Percentiles rank a stretch among this genome's conserved stretches.
These are phyloP conservation scores for Neofusicoccum kwambonambiense DNA, from an alignment of 2,329 filamentous ascomycete species.

Conservation along the genomic window DNA sequence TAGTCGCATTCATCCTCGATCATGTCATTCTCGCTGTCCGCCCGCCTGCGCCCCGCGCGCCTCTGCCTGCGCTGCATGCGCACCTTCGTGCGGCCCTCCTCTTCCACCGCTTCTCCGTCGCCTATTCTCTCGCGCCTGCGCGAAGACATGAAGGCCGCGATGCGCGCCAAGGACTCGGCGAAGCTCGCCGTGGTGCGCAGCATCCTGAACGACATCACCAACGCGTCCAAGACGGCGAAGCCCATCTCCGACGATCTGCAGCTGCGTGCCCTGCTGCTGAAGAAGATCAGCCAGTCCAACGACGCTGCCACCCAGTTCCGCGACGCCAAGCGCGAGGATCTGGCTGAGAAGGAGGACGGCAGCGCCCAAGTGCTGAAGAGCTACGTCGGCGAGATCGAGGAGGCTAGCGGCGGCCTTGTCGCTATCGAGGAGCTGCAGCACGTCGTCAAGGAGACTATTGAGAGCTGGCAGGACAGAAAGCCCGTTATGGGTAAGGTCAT, in stretches of 20 bases:
- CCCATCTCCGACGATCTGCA: constrained; percentile 71
- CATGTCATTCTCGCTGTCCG: constrained; percentile 12
- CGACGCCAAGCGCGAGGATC: constrained; percentile 62
- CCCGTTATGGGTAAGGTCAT: constrained; percentile 60
- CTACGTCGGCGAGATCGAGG: constrained; percentile 60
- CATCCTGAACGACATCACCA: constrained; percentile 68
- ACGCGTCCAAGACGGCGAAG: constrained; percentile 68
- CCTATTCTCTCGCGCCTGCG: constrained; percentile 46
- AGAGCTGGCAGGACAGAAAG: constrained; percentile 46
- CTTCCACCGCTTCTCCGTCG: constrained; percentile 26
- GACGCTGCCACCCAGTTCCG: constrained; percentile 65
- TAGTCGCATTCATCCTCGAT: neutral
- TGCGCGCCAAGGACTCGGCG: constrained; percentile 51
- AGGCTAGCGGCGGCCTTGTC: constrained; percentile 40
- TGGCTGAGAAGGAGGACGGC: constrained; percentile 67
- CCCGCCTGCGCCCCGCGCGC: constrained; percentile 12
- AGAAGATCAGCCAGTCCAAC: constrained; percentile 57
- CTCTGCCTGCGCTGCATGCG: constrained; percentile 26
- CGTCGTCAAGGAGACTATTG: constrained; percentile 54
- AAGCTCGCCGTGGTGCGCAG: constrained; percentile 68
- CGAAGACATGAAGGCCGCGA: constrained; percentile 47
- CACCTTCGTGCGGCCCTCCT: constrained; percentile 20
- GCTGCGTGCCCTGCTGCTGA: constrained; percentile 66
- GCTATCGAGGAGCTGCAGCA: constrained; percentile 58
- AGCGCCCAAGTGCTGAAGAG: constrained; percentile 66